These are phyloP conservation scores for Gossypium schwendimanii DNA, from an alignment of 441 rosid genomes.

Conservation along the genomic window DNA sequence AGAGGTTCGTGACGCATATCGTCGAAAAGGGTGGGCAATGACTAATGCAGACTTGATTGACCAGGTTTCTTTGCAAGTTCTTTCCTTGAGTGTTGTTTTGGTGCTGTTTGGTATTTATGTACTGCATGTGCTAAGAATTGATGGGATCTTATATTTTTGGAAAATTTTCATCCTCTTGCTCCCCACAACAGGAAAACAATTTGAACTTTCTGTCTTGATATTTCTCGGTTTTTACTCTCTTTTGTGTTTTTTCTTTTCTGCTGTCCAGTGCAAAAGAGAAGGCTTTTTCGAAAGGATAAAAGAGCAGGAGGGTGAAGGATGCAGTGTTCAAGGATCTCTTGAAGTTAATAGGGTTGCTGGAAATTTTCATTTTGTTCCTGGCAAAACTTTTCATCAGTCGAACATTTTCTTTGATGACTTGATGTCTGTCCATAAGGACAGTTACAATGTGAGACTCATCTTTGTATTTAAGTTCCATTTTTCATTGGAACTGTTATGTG, in stretches of 20 bases:
- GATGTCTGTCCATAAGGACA: conserved; percentile 58
- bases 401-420: conserved; percentile 54
- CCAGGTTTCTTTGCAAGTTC: conserved; percentile 20
- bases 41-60: conserved; percentile 75
- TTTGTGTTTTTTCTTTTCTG: neutral
- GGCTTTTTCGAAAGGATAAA: conserved; percentile 59
- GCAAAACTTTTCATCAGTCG: conserved; percentile 68
- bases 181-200: neutral
- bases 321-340: conserved; percentile 64
- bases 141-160: neutral
- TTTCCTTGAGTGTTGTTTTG: neutral
- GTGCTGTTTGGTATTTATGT: neutral
- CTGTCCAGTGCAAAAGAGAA: conserved; percentile 61
- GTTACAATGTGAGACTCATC: conserved; percentile 47
- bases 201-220: neutral
- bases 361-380: conserved; percentile 72
- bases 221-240: neutral
- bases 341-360: conserved; percentile 80
- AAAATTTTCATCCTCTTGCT: neutral
- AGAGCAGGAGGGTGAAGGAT: conserved; percentile 78
- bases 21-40: conserved; percentile 92
- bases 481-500: neutral
- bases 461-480: conserved; percentile 3
- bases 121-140: neutral
- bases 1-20: conserved; percentile 94